Percentiles rank a stretch among this genome's conserved stretches.
Conservation (phyloP, 208 protist species). For the Tritrichomonas musculus region DNA sequence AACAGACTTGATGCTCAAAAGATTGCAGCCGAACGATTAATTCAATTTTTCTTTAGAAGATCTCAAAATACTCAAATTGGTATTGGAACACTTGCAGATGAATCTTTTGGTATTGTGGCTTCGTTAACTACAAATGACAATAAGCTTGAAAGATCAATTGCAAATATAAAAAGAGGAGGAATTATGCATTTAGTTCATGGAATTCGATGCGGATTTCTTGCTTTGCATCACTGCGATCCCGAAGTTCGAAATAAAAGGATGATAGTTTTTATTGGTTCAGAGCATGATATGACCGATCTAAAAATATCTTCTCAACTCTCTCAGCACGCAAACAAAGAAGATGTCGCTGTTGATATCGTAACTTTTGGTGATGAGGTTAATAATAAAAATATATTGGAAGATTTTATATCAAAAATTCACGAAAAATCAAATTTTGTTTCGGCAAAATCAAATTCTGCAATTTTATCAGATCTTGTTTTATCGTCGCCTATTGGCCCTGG, state of each 20-base stretch:
- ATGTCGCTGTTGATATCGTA: not conserved
- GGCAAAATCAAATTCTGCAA: too few species aligned
- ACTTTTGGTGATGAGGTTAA: not conserved
- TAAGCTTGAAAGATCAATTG: not conserved
- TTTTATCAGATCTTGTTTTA: not conserved
- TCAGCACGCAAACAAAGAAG: not conserved
- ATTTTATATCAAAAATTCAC: not conserved
- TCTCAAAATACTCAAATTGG: not conserved
- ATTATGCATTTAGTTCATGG: not conserved
- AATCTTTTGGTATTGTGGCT: not conserved
- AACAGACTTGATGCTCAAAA: not conserved
- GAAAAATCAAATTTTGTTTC: not conserved
- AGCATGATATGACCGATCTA: not conserved
- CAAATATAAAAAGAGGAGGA: not conserved
- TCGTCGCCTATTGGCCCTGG: not conserved
- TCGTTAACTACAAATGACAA: not conserved
- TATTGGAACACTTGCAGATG: not conserved
- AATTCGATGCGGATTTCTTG: not conserved
- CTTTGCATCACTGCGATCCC: not conserved
- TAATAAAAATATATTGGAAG: not conserved
- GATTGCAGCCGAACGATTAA: not conserved
- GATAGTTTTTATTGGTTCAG: not conserved
- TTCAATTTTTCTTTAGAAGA: not conserved
- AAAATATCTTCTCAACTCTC: not conserved
- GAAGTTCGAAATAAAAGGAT: not conserved